Percentiles rank a stretch among this genome's conserved stretches.
Evolutionary conservation across 1,284 basidiomycete species (phyloP).

Genomic region (Cystobasidium pallidum): DNA sequence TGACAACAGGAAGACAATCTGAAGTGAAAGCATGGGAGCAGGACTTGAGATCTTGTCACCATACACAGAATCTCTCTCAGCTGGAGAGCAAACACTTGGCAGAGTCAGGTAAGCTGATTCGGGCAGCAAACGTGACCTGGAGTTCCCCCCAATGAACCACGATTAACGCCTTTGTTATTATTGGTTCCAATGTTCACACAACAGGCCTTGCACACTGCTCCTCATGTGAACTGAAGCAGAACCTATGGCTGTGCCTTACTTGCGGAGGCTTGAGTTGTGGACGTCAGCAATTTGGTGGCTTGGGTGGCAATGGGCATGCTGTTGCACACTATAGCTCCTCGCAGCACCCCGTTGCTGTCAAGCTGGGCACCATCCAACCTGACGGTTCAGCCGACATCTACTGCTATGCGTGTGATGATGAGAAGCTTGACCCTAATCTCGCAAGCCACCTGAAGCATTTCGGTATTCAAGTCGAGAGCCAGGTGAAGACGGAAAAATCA

Average conservation of each 20-base stretch:
- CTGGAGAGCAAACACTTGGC: slow-evolving; percentile 62
- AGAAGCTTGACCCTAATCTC: slow-evolving; percentile 78
- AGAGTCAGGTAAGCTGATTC: slow-evolving; percentile 61
- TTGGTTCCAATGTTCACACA: no score
- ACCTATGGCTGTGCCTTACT: slow-evolving; percentile 92
- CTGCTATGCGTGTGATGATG: slow-evolving; percentile 91
- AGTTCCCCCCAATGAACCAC: no score
- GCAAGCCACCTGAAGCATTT: slow-evolving; percentile 76
- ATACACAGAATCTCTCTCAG: slow-evolving; percentile 79
- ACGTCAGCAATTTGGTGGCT: slow-evolving; percentile 79
- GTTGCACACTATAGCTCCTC: slow-evolving; percentile 77
- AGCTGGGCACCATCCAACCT: slow-evolving; percentile 94
- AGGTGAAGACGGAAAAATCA: slow-evolving; percentile 93
- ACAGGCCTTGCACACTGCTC: slow-evolving; percentile 74
- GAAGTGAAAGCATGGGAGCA: slow-evolving; percentile 99
- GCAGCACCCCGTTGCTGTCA: slow-evolving; percentile 82
- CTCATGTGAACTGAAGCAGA: slow-evolving; percentile 78
- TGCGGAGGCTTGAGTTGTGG: slow-evolving; percentile 97
- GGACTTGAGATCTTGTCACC: slow-evolving; percentile 84
- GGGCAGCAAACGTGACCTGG: no score
- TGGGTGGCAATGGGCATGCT: slow-evolving; percentile 88
- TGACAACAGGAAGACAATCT: slow-evolving; percentile 85
- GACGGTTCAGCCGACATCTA: slow-evolving; percentile 93
- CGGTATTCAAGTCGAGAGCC: slow-evolving; percentile 80
- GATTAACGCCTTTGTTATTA: no score